phyloP scores from a whole-genome alignment of 1,284 basidiomycete species.

The Cryptococcus depauperatus region DNA sequence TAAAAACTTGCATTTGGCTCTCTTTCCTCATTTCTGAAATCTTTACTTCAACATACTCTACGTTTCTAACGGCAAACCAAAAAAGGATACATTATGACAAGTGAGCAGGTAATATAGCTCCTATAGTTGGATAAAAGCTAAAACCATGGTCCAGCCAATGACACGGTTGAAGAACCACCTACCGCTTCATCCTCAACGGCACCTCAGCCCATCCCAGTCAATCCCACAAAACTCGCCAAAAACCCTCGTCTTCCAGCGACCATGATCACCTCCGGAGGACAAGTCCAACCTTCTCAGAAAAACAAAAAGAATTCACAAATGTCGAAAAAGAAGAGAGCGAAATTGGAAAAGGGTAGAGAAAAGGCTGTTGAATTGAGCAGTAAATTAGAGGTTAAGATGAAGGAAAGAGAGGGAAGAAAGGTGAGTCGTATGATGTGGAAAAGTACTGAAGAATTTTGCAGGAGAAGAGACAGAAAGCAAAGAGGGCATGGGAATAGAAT shows the following conservation, averaged over 20 bases:
- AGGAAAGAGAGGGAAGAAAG: slow-evolving; percentile 35
- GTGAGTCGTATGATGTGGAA: slow-evolving; percentile 13
- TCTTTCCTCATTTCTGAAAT: too few species aligned
- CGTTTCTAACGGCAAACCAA: too few species aligned
- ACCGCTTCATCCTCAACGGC: too few species aligned
- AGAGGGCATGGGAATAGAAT: slow-evolving; percentile 42
- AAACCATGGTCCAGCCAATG: too few species aligned
- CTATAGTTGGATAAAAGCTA: too few species aligned
- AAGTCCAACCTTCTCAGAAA: slow-evolving; percentile 27
- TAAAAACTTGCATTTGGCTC: too few species aligned
- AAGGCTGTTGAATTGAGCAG: slow-evolving; percentile 30
- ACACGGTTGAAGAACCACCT: too few species aligned
- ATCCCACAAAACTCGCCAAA: slow-evolving; percentile 35
- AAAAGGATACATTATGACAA: too few species aligned
- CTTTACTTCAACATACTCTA: too few species aligned
- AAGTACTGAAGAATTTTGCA: slow-evolving; percentile 5
- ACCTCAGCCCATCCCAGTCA: too few species aligned
- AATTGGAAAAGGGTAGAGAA: slow-evolving; percentile 28
- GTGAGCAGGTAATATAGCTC: too few species aligned
- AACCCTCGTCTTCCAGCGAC: slow-evolving; percentile 39
- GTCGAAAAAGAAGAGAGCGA: slow-evolving; percentile 28
- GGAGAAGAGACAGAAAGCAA: slow-evolving; percentile 38
- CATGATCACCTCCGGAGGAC: slow-evolving; percentile 36
- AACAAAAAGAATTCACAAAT: slow-evolving; percentile 16
- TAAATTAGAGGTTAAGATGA: slow-evolving; percentile 29